Evolutionary conservation across 257 asterid species (phyloP).

Genomic region (Gentiana dahurica): DNA sequence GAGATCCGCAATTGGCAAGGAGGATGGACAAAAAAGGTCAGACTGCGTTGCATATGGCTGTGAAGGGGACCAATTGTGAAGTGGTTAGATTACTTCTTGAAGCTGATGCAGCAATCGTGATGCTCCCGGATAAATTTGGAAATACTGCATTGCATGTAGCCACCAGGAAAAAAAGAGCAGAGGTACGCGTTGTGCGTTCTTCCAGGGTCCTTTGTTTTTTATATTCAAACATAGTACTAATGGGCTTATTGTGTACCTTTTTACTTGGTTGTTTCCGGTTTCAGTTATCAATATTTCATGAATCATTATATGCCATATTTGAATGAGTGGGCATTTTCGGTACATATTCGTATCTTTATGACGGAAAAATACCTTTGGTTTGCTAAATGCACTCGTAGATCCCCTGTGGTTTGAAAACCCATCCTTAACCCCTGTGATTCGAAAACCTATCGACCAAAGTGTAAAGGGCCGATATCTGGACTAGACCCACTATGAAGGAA

Average conservation of each 20-base stretch:
- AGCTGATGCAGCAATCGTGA: conserved; percentile 51
- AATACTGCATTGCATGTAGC: conserved; percentile 42
- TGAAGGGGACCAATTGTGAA: conserved; percentile 40
- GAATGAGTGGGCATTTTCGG: too few species aligned
- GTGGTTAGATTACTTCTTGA: conserved; percentile 36
- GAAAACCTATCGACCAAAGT: too few species aligned
- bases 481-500: too few species aligned
- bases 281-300: too few species aligned
- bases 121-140: conserved; percentile 43
- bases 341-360: too few species aligned
- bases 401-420: too few species aligned
- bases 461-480: too few species aligned
- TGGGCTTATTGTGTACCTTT: neutral
- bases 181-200: conserved; percentile 21
- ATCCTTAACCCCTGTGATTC: too few species aligned
- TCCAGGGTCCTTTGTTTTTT: neutral
- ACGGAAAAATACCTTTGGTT: too few species aligned
- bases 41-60: conserved; percentile 56
- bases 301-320: too few species aligned
- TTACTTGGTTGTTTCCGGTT: neutral
- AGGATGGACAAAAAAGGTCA: conserved; percentile 51
- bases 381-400: too few species aligned
- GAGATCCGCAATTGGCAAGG: conserved; percentile 40
- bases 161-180: conserved; percentile 42
- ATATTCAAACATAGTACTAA: neutral